These are phyloP conservation scores for Tetracentron sinense DNA, from an alignment of 164 flowering plant species.

Conservation along the genomic window DNA sequence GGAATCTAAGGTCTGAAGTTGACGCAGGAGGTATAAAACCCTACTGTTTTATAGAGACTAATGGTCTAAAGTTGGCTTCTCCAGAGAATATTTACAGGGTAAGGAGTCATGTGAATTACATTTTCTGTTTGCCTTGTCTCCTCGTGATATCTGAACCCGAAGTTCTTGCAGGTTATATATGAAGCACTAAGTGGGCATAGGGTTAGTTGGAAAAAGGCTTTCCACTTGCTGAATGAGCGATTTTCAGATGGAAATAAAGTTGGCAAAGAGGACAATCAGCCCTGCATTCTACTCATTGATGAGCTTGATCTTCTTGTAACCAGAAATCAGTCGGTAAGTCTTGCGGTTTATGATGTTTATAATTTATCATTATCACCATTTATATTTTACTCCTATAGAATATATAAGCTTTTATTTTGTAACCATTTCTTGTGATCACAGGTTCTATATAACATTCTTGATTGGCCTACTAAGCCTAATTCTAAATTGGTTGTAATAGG, in stretches of 20 bases:
- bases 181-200: constrained; percentile 90
- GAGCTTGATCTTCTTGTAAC: constrained; percentile 97
- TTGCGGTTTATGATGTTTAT: constrained; percentile 12
- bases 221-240: constrained; percentile 69
- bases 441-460: constrained; percentile 95
- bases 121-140: not conserved
- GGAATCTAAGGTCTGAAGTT: constrained; percentile 74
- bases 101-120: constrained; percentile 6
- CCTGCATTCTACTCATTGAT: constrained; percentile 90
- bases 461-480: constrained; percentile 90
- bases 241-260: constrained; percentile 58
- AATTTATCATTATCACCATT: too few relatives aligned
- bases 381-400: not conserved
- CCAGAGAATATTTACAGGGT: constrained; percentile 92
- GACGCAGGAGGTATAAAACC: constrained; percentile 72
- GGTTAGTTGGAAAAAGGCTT: constrained; percentile 94
- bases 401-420: not conserved
- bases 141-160: not conserved
- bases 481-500: constrained; percentile 91
- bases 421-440: constrained; percentile 22
- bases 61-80: constrained; percentile 88
- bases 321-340: constrained; percentile 83
- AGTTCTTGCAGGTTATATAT: constrained; percentile 66
- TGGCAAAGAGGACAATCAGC: constrained; percentile 52
- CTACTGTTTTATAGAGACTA: constrained; percentile 81